Percentiles rank a stretch among this genome's conserved stretches.
Evolutionary conservation across 2,329 filamentous ascomycete genomes (phyloP).

Genomic region (Colletotrichum echinochloae): DNA sequence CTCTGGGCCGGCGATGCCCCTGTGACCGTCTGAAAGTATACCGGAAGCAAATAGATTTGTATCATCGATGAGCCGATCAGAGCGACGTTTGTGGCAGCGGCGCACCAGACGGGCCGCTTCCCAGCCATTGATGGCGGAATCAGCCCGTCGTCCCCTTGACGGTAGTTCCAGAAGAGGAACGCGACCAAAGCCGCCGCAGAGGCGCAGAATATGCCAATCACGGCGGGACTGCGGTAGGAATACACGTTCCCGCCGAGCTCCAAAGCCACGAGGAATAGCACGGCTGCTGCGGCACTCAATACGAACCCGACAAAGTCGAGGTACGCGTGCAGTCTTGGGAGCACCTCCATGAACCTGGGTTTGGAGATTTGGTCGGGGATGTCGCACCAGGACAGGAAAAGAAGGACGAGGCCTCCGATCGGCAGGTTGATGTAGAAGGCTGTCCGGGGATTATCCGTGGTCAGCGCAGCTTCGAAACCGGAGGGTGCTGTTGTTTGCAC

Average conservation of each 20-base stretch:
- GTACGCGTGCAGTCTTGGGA: constrained; percentile 53
- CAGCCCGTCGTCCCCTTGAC: constrained; percentile 45
- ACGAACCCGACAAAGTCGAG: constrained; percentile 42
- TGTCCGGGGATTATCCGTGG: constrained; percentile 19
- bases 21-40: constrained; percentile 52
- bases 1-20: constrained; percentile 47
- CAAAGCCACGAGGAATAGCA: constrained; percentile 51
- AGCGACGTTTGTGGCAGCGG: constrained; percentile 55
- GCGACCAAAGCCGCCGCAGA: constrained; percentile 39
- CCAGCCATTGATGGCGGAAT: constrained; percentile 43
- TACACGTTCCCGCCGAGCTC: constrained; percentile 49
- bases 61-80: constrained; percentile 31
- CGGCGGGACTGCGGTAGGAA: constrained; percentile 44
- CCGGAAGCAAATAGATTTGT: constrained; percentile 48
- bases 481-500: too few species aligned
- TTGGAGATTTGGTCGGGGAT: constrained; percentile 53
- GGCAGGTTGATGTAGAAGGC: constrained; percentile 55
- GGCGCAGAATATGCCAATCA: constrained; percentile 45
- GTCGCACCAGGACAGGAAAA: constrained; percentile 48
- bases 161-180: constrained; percentile 45
- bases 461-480: not conserved
- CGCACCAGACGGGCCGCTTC: constrained; percentile 46
- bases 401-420: constrained; percentile 51
- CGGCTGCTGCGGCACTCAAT: constrained; percentile 47
- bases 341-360: constrained; percentile 46